Base-by-base conservation (phyloP, 2,329 filamentous ascomycete species). In the Hypomyces rosellus region DNA sequence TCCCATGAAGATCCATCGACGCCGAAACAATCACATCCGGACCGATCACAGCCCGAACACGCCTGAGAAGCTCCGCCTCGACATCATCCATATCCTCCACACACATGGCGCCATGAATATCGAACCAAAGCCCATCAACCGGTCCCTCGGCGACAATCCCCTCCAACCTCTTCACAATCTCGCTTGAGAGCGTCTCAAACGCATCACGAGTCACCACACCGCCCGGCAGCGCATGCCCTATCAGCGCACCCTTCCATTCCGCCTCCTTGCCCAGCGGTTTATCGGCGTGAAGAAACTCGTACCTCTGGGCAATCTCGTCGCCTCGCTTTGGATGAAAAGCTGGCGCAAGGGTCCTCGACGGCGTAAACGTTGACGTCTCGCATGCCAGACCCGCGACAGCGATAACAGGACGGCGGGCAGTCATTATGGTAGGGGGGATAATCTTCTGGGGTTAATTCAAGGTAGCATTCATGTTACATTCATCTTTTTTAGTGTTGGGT, bases 71-170 rank as follows among this genome's bases (percentile, higher is more conserved):
- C 48, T 76, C 71, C 2, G 65, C 68, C 51, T 80, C 76, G 1
- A 61, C 62, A 55, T 80, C 76, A 36, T 74, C 69, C 5, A 78
- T 48, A 0, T 63, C 74, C 34, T 77, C 72, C 1, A 79, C 76
- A 41, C 71, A 74, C 75, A 80, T 79, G 4, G 76, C 76, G 13
- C 76, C 76, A 54, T 80, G 76, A 30, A 80, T 79, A 53, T 79
- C 76, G 49, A 76, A 75, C 75, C 75, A 80, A 7, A 80, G 58
- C 2, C 76, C 76, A 46, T 78, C 70, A 2, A 78, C 50, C 0
- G 55, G 55, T 8, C 57, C 53, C 16, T 59, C 59, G 0, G 59
- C 56, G 0, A 64, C 61, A n/a, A 77, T 71, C 1, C 57, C 57
- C 1, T 47, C 36, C 13, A 79, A 65, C 0, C 72, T 68, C 2